A percentile compares a stretch with the other conserved stretches of the same genome.
Conservation (phyloP, 495 filamentous ascomycete genomes). For the Penicillium tannophilum region DNA sequence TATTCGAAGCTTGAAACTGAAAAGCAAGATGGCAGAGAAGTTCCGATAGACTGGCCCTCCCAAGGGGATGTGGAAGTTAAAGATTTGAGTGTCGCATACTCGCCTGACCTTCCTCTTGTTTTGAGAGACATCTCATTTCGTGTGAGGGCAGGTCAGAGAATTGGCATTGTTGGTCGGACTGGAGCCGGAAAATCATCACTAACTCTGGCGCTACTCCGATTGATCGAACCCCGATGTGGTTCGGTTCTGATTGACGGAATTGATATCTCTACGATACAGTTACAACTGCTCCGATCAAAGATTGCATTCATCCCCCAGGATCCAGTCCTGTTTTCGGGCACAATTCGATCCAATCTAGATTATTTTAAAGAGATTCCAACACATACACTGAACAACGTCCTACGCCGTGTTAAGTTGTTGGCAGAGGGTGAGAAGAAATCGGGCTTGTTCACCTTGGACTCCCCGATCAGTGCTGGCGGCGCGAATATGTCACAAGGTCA, state of each 20-base stretch:
- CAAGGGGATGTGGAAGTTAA: slow-evolving; percentile 1
- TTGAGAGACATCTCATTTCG: neutral
- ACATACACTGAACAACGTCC: neutral
- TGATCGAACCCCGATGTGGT: neutral
- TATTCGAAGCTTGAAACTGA: too few species aligned
- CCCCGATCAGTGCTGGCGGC: neutral
- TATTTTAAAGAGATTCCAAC: neutral
- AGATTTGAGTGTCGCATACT: neutral
- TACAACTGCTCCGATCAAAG: neutral
- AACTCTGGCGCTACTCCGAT: neutral
- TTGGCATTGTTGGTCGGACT: slow-evolving; percentile 7
- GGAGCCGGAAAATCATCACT: slow-evolving; percentile 6
- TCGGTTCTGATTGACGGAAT: neutral
- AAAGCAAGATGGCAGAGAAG: too few species aligned
- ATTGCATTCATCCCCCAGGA: slow-evolving; percentile 5
- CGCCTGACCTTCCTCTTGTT: slow-evolving; percentile 1
- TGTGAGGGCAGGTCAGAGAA: neutral
- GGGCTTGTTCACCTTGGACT: neutral
- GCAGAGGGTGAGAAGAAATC: neutral
- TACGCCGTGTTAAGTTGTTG: neutral
- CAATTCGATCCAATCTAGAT: neutral
- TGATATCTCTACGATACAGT: slow-evolving; percentile 1
- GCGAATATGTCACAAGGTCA: slow-evolving; percentile 2
- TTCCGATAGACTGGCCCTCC: neutral
- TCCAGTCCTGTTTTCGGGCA: slow-evolving; percentile 2